These are phyloP conservation scores for Gracilaria vermiculophylla DNA, from an alignment of 23 red algal species.

Conservation along the genomic window DNA sequence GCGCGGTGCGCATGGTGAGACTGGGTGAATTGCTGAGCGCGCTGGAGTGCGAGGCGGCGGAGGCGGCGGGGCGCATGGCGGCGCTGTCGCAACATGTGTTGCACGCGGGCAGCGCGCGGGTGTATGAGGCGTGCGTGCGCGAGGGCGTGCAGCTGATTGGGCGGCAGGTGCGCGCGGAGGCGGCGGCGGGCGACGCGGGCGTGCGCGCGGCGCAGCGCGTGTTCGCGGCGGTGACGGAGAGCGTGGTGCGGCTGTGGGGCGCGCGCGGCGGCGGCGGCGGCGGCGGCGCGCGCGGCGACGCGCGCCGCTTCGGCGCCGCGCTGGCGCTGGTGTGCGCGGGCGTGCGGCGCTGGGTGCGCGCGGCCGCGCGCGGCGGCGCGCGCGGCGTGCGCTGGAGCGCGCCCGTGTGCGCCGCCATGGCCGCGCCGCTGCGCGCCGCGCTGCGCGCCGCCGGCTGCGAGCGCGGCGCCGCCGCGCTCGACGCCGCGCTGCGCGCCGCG, in stretches of 20 bases:
- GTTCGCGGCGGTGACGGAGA: not conserved
- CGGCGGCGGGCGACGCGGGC: not conserved
- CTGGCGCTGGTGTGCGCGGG: not conserved
- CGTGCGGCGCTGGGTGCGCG: not conserved
- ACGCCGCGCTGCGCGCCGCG: not conserved
- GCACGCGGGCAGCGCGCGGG: not conserved
- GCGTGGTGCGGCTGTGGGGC: not conserved
- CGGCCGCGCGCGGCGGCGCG: not conserved
- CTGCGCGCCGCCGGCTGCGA: not conserved
- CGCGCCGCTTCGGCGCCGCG: not conserved
- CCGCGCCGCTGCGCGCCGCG: not conserved
- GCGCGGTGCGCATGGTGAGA: not conserved
- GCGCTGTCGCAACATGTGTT: not conserved
- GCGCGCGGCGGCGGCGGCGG: not conserved
- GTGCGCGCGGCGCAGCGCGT: not conserved
- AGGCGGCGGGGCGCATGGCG: not conserved
- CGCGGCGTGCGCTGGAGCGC: not conserved
- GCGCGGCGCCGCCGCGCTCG: not conserved
- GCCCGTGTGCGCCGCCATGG: not conserved
- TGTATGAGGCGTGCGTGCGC: not conserved
- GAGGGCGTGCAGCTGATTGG: not conserved
- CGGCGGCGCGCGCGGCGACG: not conserved
- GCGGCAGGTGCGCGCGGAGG: not conserved
- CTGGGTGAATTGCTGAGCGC: constrained; percentile 2
- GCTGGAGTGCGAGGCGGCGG: not conserved